These are phyloP conservation scores for Hortaea werneckii DNA, from an alignment of 2,329 filamentous ascomycete species.

Conservation along the genomic window DNA sequence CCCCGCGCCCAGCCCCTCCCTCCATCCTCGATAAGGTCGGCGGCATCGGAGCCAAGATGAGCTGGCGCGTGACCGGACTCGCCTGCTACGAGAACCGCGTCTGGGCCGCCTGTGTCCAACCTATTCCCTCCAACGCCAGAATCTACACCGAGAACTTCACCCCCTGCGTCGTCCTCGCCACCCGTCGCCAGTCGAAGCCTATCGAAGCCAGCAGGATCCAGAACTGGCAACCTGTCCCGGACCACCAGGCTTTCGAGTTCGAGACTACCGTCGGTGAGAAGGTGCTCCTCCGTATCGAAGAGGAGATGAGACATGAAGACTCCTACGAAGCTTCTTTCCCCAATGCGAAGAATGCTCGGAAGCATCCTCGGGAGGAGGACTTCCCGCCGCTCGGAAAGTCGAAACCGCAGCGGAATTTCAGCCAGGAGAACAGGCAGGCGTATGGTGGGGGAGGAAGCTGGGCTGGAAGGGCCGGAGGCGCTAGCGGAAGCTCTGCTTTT, in stretches of 20 bases:
- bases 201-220: slow-evolving; percentile 73
- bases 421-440: not conserved
- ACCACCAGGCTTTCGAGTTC: slow-evolving; percentile 63
- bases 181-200: slow-evolving; percentile 64
- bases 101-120: slow-evolving; percentile 75
- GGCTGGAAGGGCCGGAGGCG: slow-evolving; percentile 14
- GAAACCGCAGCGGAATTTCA: slow-evolving; percentile 18
- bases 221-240: slow-evolving; percentile 68
- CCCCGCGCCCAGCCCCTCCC: slow-evolving; percentile 61
- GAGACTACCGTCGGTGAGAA: slow-evolving; percentile 83
- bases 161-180: slow-evolving; percentile 73
- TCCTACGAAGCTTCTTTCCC: slow-evolving; percentile 54
- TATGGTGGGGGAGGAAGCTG: not conserved
- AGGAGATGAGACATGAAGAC: slow-evolving; percentile 53
- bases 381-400: slow-evolving; percentile 23
- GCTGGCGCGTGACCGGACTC: slow-evolving; percentile 71
- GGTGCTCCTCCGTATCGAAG: slow-evolving; percentile 68
- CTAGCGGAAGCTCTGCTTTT: slow-evolving; percentile 28
- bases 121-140: slow-evolving; percentile 55
- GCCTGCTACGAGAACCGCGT: slow-evolving; percentile 68
- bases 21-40: slow-evolving; percentile 73
- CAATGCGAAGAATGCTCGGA: slow-evolving; percentile 52
- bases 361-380: slow-evolving; percentile 51
- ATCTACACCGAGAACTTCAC: slow-evolving; percentile 71
- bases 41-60: slow-evolving; percentile 72